Evolutionary conservation across 2,329 filamentous ascomycete genomes (phyloP).

Genomic region (Penicillium fuscoglaucum): DNA sequence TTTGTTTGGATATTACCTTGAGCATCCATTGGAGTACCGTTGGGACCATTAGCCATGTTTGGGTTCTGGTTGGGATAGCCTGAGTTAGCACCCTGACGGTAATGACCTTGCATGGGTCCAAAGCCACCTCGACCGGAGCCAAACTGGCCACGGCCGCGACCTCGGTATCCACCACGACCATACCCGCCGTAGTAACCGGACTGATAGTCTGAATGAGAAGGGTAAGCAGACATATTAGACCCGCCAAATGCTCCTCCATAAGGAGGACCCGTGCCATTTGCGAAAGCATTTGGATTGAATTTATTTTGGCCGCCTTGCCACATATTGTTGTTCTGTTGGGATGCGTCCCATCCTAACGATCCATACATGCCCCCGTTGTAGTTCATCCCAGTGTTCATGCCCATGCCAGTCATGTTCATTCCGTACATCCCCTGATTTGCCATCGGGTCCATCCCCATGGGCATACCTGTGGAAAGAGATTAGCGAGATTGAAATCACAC

Average conservation of each 20-base stretch:
- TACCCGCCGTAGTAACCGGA: slow-evolving; percentile 78
- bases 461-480: slow-evolving; percentile 60
- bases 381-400: slow-evolving; percentile 74
- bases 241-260: slow-evolving; percentile 71
- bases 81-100: slow-evolving; percentile 35
- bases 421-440: slow-evolving; percentile 52
- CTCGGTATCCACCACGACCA: slow-evolving; percentile 60
- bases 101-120: slow-evolving; percentile 40
- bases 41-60: slow-evolving; percentile 31
- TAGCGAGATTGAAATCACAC: slow-evolving; percentile 23
- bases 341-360: slow-evolving; percentile 68
- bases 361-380: slow-evolving; percentile 65
- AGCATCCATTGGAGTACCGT: slow-evolving; percentile 5
- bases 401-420: slow-evolving; percentile 87
- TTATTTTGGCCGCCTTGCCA: slow-evolving; percentile 86
- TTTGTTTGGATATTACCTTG: slow-evolving; percentile 17
- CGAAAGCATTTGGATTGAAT: slow-evolving; percentile 79
- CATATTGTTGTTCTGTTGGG: slow-evolving; percentile 60
- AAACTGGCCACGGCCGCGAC: slow-evolving; percentile 62
- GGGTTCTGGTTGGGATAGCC: slow-evolving; percentile 34
- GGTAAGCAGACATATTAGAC: slow-evolving; percentile 66
- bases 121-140: slow-evolving; percentile 40
- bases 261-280: slow-evolving; percentile 76
- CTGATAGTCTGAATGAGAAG: slow-evolving; percentile 64
- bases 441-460: slow-evolving; percentile 75